A percentile compares a stretch with the other conserved stretches of the same genome.
phyloP scores from a whole-genome alignment of 805 yeast genomes.

The Metschnikowia matae region DNA sequence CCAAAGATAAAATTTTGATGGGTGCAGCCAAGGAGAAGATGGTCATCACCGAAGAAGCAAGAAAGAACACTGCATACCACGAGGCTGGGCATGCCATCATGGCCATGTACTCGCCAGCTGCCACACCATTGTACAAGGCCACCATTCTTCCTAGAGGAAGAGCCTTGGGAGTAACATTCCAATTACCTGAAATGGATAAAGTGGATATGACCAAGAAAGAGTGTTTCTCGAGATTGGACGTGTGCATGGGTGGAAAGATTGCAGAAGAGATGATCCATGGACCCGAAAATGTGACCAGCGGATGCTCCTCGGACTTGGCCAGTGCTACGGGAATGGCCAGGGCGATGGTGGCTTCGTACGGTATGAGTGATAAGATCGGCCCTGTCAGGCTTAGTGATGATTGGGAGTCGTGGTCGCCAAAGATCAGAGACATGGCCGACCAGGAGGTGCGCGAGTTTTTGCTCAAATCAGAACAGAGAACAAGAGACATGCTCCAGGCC shows the following conservation, averaged over 20 bases:
- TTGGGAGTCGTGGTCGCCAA: conserved; percentile 94
- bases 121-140: conserved; percentile 93
- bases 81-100: conserved; percentile 99
- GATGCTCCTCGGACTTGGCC: conserved; percentile 88
- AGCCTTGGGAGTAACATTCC: conserved; percentile 95
- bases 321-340: conserved; percentile 90
- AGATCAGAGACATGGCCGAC: conserved; percentile 85
- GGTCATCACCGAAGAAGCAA: conserved; percentile 94
- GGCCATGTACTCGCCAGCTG: conserved; percentile 92
- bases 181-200: conserved; percentile 96
- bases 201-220: conserved; percentile 87
- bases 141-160: conserved; percentile 96
- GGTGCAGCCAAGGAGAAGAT: conserved; percentile 97
- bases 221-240: conserved; percentile 88
- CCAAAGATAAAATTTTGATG: conserved; percentile 94
- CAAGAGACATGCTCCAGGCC: conserved; percentile 61
- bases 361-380: conserved; percentile 92
- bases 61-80: conserved; percentile 93
- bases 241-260: conserved; percentile 98
- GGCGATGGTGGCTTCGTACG: conserved; percentile 95
- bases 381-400: conserved; percentile 86
- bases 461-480: conserved; percentile 72
- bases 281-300: conserved; percentile 86
- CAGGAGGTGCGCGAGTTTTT: conserved; percentile 79
- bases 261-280: conserved; percentile 96